Evolutionary conservation across 768 basidiomycete species (phyloP), one percentile per base, ranked within the genome.

Genomic region (Termitomyces eurrhizus): DNA sequence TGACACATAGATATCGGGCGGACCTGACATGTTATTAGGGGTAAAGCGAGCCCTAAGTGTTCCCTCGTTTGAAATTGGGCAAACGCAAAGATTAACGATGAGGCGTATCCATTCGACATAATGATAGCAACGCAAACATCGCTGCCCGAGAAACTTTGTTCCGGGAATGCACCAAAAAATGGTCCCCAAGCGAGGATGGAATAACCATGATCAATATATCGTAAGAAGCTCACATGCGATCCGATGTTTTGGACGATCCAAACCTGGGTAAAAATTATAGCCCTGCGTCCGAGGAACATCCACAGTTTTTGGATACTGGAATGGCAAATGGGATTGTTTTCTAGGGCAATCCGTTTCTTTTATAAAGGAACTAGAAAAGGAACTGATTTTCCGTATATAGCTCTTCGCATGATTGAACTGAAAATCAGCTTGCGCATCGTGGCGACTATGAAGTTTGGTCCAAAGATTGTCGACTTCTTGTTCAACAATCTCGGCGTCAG

Each of bases 211-310:
- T 46, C 32, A 35, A 36, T 18, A 6, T 33, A 50, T 32, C 18
- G 14, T n/a, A 11, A 50, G 18, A 50, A 50, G 49, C 32, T n/a
- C 16, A 2, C 26, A 24, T 29, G 24, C 16, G 24, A 37, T 36
- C n/a, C 18, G 4, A 33, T 18, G 32, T 33, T 50, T 2, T 46
- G n/a, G 6, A 48, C 1, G 13, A 24, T 57, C 1, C 24, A 46
- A 51, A 45, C 33, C 42, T 35, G 36, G 33, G 24, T 18, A 52
- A 18, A 56, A 54, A 58, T 35, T 21, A 52, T 50, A 21, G 14
- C 21, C 26, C 9, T 52, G 46, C 18, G 57, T 56, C 64, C 64
- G 64, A 65, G 36, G 59, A 21, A 42, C 9, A 37, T n/a, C 39
- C 52, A 36, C n/a, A 21, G 48, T 33, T 33, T 50, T 35, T 51